Evolutionary conservation across 2,329 filamentous ascomycete genomes (phyloP), one percentile per base, ranked within the genome.

Genomic region (Fusarium citri): DNA sequence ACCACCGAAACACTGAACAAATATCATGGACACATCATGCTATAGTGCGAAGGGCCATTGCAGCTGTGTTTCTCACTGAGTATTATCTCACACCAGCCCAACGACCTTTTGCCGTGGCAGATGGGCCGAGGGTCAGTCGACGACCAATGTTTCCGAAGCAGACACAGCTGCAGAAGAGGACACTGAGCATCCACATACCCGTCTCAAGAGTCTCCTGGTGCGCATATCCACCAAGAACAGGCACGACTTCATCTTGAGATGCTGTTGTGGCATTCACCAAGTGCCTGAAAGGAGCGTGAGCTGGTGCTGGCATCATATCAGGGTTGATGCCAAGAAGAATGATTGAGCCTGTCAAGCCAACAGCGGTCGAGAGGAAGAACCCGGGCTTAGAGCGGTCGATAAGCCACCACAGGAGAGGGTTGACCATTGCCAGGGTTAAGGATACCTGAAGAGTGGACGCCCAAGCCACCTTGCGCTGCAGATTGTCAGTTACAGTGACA

Each of bases 141-240:
- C 96, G 86, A 15, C 96, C 96, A 76, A 99, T 94, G 77, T 97
- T 98, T 14, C 96, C 96, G 84, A 99, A 98, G 80, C 94, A 98
- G 12, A 98, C 89, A 73, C 93, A 94, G 76, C 93, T 97, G 81
- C 96, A 98, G 78, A 98, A 99, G 53, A 99, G 82, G 26, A 98
- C 94, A 76, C 94, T 97, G 25, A 95, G 86, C 76, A 97, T 91
- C 95, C 96, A 99, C 7, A 94, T 93, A 15, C 90, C 91, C 20
- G 92, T 87, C 60, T 92, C 92, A 2, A 94, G 79, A 9, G 84
- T 89, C 72, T 93, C 88, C 54, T 89, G 86, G 55, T 83, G 87
- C 61, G 86, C 87, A 64, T 87, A 83, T 47, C 86, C 88, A 69
- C 83, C 88, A 68, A 85, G 64, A 37, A 69, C 60, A 40, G 68